These are phyloP conservation scores for Coemansia sp. DNA, from an alignment of 192 early-diverging fungal genomes.

Conservation along the genomic window DNA sequence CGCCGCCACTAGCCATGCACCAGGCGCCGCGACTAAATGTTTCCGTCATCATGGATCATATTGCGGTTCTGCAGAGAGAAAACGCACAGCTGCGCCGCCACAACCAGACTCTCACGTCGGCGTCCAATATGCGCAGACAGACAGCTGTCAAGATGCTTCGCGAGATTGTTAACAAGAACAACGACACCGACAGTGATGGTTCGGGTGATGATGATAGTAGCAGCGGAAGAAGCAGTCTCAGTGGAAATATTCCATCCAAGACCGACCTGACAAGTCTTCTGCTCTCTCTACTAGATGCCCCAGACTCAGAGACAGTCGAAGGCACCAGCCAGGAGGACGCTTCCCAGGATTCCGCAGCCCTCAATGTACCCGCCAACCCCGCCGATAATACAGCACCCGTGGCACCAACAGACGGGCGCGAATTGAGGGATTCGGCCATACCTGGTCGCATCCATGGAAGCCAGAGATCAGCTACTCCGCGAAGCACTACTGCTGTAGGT, in stretches of 20 bases:
- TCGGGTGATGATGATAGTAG: conserved; percentile 1
- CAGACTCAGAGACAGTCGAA: neutral
- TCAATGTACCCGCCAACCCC: neutral
- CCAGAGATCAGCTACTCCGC: conserved; percentile 7
- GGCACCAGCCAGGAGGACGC: neutral
- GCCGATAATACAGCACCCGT: neutral
- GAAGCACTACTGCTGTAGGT: neutral
- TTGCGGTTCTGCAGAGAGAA: conserved; percentile 21
- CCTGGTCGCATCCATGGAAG: neutral
- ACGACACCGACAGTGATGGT: neutral
- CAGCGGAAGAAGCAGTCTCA: conserved; percentile 14
- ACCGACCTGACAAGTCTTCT: conserved; percentile 19
- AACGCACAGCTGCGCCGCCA: conserved; percentile 25
- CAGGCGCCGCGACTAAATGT: neutral
- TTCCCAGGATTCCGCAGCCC: neutral
- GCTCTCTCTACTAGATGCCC: conserved; percentile 25
- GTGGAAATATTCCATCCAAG: neutral
- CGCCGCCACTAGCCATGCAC: neutral
- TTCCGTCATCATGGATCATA: conserved; percentile 7
- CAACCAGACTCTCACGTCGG: conserved; percentile 23
- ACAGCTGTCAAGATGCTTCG: conserved; percentile 27
- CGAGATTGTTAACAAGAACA: conserved; percentile 10
- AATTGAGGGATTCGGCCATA: neutral
- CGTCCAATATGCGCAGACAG: conserved; percentile 25
- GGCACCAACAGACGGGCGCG: neutral